Percentiles rank a stretch among this genome's conserved stretches.
Conservation (phyloP, 2,329 filamentous ascomycete genomes). For the Ascochyta lentis region DNA sequence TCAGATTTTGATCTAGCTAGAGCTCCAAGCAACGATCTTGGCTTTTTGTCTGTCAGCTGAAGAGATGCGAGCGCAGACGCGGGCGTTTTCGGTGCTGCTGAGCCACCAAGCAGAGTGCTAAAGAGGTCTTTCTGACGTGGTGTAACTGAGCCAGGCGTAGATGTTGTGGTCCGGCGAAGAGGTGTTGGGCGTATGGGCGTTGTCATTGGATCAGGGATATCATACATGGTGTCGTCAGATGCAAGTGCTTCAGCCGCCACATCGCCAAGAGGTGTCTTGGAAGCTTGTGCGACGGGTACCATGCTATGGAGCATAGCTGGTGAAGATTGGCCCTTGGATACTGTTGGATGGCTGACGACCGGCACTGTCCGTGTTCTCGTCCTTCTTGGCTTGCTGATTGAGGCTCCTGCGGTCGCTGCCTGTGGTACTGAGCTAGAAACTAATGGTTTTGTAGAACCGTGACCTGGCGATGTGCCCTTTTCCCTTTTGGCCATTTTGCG, state of each 20-base stretch:
- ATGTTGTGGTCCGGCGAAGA: slow-evolving; percentile 15
- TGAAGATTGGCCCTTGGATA: slow-evolving; percentile 42
- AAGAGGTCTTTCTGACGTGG: slow-evolving; percentile 47
- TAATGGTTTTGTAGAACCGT: not conserved
- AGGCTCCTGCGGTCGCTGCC: slow-evolving; percentile 1
- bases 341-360: slow-evolving; percentile 1
- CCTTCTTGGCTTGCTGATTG: slow-evolving; percentile 35
- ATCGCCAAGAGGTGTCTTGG: not conserved
- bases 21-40: slow-evolving; percentile 26
- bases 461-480: slow-evolving; percentile 24
- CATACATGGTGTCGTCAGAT: slow-evolving; percentile 46
- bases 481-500: slow-evolving; percentile 40
- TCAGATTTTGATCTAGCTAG: slow-evolving; percentile 44
- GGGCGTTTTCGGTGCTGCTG: slow-evolving; percentile 33
- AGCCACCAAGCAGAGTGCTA: slow-evolving; percentile 40
- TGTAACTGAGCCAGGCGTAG: slow-evolving; percentile 41
- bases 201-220: slow-evolving; percentile 34
- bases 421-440: not conserved
- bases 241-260: slow-evolving; percentile 12
- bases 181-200: slow-evolving; percentile 32
- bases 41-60: slow-evolving; percentile 37
- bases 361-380: slow-evolving; percentile 24
- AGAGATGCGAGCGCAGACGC: slow-evolving; percentile 43
- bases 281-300: slow-evolving; percentile 33
- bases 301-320: slow-evolving; percentile 43